phyloP scores from a whole-genome alignment of 1,139 yeast genomes.

The Blastobotrys aristatus region DNA sequence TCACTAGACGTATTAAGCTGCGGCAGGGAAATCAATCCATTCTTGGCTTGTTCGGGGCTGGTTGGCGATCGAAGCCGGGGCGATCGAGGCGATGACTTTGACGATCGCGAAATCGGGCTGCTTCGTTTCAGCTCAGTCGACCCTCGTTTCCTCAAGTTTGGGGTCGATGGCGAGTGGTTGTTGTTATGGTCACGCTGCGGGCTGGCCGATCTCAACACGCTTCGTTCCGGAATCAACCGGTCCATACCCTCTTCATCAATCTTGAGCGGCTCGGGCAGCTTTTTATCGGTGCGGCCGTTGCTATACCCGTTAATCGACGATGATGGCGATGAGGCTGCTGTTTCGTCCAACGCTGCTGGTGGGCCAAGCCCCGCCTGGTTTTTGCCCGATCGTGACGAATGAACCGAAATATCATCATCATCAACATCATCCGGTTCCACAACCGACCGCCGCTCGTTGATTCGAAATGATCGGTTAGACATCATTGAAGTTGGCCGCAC shows the following conservation, averaged over 20 bases:
- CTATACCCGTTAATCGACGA: background rate
- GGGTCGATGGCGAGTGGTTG: slow-evolving; percentile 1
- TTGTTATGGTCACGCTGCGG: slow-evolving; percentile 2
- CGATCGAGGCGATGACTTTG: slow-evolving; percentile 8
- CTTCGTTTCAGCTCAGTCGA: slow-evolving; percentile 9
- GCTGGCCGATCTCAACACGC: slow-evolving; percentile 19
- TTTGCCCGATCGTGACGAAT: background rate
- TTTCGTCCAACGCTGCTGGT: background rate
- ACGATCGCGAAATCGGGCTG: slow-evolving; percentile 4
- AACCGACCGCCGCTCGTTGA: slow-evolving; percentile 4
- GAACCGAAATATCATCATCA: background rate
- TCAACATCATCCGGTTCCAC: too few species aligned
- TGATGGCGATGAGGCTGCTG: too few species aligned
- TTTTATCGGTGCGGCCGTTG: slow-evolving; percentile 7
- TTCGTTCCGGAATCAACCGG: slow-evolving; percentile 21
- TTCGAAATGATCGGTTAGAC: slow-evolving; percentile 8
- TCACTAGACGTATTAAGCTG: slow-evolving; percentile 13
- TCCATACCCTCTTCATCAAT: slow-evolving; percentile 7
- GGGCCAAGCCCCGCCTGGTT: background rate
- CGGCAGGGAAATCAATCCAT: slow-evolving; percentile 19
- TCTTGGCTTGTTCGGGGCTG: background rate
- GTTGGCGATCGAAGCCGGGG: slow-evolving; percentile 3
- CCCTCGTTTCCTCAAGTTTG: slow-evolving; percentile 2
- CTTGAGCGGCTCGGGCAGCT: slow-evolving; percentile 4
- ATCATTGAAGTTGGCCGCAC: slow-evolving; percentile 5